Evolutionary conservation across 768 basidiomycete genomes (phyloP), one percentile per base, ranked within the genome.

Genomic region (Podaxis sp.): DNA sequence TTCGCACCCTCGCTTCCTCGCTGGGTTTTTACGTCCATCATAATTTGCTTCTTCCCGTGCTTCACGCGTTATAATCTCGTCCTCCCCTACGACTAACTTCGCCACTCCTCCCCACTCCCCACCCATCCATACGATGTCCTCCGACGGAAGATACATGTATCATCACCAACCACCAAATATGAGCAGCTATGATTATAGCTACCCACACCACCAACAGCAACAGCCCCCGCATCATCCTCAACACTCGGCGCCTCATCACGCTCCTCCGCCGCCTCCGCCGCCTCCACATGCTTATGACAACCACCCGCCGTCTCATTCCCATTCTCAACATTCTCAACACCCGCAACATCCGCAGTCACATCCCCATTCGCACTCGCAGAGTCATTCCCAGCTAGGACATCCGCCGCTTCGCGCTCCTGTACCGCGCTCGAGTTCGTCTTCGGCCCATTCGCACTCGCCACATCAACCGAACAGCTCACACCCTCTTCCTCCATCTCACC

Each of bases 71-170:
- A 57, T 59, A 54, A 60, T 40, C 53, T 40, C 25, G 33, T 40
- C 46, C 37, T 47, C 13, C 6, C 19, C 11, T 40, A 4, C 47
- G 27, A 22, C 57, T 15, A 46, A 24, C 53, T 3, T n/a, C 8
- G 33, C 8, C 33, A 9, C 33, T 49, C 41, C n/a, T 41, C n/a
- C 2, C n/a, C 58, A n/a, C 36, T 29, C 33, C 37, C 27, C 17
- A 11, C 17, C 41, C 38, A 49, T 24, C 41, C 22, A 29, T 60
- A 63, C 66, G 55, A 82, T 81, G 82, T 77, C 83, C 40, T 74
- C 83, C 47, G 82, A 84, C 72, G 76, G 79, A 57, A 78, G 82
- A 63, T 85, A 85, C 68, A 76, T 85, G 71, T 88, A 88, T 70
- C 78, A 79, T 57, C 74, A 79, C 63, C 76, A 80, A 57, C 79